Conservation (phyloP, 2,329 filamentous ascomycete species). For the Fusarium pseudocircinatum region DNA sequence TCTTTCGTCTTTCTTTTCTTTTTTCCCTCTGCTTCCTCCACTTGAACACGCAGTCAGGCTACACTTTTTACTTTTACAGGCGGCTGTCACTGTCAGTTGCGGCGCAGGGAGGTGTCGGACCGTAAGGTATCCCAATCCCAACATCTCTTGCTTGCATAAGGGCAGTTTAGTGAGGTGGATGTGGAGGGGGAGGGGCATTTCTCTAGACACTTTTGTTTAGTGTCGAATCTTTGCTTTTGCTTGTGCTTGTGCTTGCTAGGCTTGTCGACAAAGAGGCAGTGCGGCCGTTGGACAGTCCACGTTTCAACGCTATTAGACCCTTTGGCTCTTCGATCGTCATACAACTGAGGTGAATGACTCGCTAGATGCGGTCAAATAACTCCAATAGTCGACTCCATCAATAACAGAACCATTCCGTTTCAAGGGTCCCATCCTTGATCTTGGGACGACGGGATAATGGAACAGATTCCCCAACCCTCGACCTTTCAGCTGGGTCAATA, state of each 20-base stretch:
- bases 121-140: neutral
- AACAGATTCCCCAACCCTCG: constrained; percentile 23
- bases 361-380: neutral
- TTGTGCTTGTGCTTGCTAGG: constrained; percentile 9
- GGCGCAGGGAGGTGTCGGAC: constrained; percentile 28
- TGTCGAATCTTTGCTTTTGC: constrained; percentile 16
- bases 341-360: constrained; percentile 22
- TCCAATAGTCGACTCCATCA: neutral
- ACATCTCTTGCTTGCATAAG: constrained; percentile 3
- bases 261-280: constrained; percentile 7
- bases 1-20: constrained; percentile 35
- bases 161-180: neutral
- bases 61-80: neutral
- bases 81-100: constrained; percentile 37
- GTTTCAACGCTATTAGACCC: neutral
- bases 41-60: neutral
- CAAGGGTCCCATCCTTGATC: constrained; percentile 21
- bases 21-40: constrained; percentile 22
- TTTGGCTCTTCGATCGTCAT: neutral
- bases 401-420: neutral
- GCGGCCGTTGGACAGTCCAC: constrained; percentile 20
- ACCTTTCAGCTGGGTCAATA: constrained; percentile 35
- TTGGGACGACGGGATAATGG: constrained; percentile 5
- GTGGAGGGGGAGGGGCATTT: constrained; percentile 1
- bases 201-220: neutral